phyloP scores from a whole-genome alignment of 2,329 filamentous ascomycete genomes.

The Nemania diffusa region DNA sequence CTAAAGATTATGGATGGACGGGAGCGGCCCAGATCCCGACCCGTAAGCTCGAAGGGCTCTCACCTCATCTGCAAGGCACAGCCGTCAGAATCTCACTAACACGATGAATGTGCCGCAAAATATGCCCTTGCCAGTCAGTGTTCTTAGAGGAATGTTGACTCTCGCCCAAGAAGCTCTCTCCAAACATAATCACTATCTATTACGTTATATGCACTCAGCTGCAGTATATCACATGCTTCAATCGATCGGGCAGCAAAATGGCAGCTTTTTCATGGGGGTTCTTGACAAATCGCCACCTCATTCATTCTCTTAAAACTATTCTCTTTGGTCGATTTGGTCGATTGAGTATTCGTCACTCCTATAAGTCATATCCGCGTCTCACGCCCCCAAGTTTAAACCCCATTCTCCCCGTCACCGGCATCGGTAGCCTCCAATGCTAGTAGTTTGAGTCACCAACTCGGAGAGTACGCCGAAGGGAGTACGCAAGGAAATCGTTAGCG shows the following conservation, averaged over 20 bases:
- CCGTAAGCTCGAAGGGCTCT: constrained; percentile 16
- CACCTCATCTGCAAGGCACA: constrained; percentile 33
- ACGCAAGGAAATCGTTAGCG: neutral
- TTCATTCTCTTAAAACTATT: neutral
- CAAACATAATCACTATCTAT: constrained; percentile 6
- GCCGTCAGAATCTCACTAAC: constrained; percentile 6
- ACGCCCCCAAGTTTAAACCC: constrained; percentile 3
- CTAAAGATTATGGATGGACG: constrained; percentile 20
- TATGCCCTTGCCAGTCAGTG: neutral
- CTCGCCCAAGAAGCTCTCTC: neutral
- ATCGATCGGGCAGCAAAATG: constrained; percentile 1
- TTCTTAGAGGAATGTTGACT: constrained; percentile 1
- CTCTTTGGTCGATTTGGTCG: neutral
- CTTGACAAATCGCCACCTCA: constrained; percentile 5
- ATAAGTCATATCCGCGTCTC: neutral
- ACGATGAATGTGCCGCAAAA: constrained; percentile 7
- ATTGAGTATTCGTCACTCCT: neutral
- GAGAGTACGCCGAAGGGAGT: neutral
- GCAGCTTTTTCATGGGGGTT: neutral
- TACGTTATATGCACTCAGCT: constrained; percentile 16
- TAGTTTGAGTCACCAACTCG: neutral
- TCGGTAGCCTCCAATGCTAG: neutral
- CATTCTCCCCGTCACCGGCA: constrained; percentile 1
- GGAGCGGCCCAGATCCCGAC: constrained; percentile 28
- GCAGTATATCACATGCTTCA: constrained; percentile 16